These are phyloP conservation scores for Sugiyamaella grinbergsii DNA, from an alignment of 1,139 yeast genomes.

Conservation along the genomic window DNA sequence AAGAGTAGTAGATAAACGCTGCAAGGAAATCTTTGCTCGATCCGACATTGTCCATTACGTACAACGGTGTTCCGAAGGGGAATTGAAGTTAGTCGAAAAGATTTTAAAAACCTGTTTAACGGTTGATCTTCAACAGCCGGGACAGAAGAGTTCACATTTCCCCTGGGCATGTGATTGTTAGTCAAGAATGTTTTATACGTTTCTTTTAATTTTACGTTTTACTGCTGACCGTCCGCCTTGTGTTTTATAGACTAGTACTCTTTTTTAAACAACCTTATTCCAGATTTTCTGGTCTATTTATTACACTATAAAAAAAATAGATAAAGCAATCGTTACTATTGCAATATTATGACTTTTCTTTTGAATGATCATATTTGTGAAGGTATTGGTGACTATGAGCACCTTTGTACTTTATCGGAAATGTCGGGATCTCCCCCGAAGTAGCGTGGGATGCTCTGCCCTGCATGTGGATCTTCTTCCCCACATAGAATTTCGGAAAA, in stretches of 20 bases:
- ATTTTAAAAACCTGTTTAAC: conserved; percentile 21
- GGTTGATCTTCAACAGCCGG: conserved; percentile 23
- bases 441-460: neutral
- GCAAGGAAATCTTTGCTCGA: conserved; percentile 10
- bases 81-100: conserved; percentile 18
- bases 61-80: neutral
- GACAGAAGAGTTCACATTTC: conserved; percentile 15
- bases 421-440: neutral
- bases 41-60: conserved; percentile 9
- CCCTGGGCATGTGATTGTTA: conserved; percentile 18
- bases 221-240: too few relatives aligned
- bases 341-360: too few relatives aligned
- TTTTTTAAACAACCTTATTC: too few relatives aligned
- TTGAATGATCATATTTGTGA: too few relatives aligned
- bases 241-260: too few relatives aligned
- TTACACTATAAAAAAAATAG: too few relatives aligned
- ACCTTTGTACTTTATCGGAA: too few relatives aligned
- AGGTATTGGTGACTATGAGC: too few relatives aligned
- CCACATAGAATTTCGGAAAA: conserved; percentile 15
- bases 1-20: conserved; percentile 16
- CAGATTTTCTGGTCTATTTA: too few relatives aligned
- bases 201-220: too few relatives aligned
- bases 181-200: too few relatives aligned
- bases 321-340: too few relatives aligned
- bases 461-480: conserved; percentile 6